Percentiles rank a stretch among this genome's conserved stretches.
Conservation (phyloP, 1,284 basidiomycete species). For the Ganoderma resinaceum region DNA sequence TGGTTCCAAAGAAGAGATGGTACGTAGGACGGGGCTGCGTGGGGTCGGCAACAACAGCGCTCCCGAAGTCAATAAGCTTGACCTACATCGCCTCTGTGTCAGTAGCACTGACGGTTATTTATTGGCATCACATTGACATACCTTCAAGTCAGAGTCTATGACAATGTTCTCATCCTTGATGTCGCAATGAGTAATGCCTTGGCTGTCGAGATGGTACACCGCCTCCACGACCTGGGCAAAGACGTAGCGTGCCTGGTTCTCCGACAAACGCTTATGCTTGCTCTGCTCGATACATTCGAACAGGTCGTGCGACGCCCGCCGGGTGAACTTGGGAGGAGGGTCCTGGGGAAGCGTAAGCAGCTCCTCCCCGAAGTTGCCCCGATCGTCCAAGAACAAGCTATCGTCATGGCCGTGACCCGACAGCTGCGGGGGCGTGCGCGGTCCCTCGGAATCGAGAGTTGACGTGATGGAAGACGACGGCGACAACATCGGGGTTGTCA, state of each 20-base stretch:
- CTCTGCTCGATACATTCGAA: conserved; percentile 94
- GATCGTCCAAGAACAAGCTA: background rate
- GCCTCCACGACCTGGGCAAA: conserved; percentile 90
- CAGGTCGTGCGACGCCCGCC: conserved; percentile 86
- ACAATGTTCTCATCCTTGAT: conserved; percentile 96
- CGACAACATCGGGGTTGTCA: conserved; percentile 51
- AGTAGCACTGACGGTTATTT: conserved; percentile 10
- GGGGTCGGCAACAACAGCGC: conserved; percentile 81
- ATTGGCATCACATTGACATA: conserved; percentile 8
- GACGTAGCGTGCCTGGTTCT: conserved; percentile 81
- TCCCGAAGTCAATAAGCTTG: conserved; percentile 95
- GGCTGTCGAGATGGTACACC: conserved; percentile 77
- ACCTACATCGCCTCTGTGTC: conserved; percentile 54
- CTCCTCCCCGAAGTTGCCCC: conserved; percentile 10
- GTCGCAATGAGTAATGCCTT: conserved; percentile 88
- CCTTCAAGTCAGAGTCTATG: conserved; percentile 78
- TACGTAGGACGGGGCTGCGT: conserved; percentile 71
- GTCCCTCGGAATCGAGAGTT: conserved; percentile 38
- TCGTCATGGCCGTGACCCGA: background rate
- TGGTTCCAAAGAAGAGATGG: conserved; percentile 81
- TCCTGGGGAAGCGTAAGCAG: conserved; percentile 30
- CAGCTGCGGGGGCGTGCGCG: conserved; percentile 3
- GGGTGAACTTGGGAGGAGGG: conserved; percentile 59
- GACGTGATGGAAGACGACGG: conserved; percentile 35
- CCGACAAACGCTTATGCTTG: conserved; percentile 79